These are phyloP conservation scores for Dothistroma septosporum DNA, from an alignment of 2,329 filamentous ascomycete species.

Conservation along the genomic window DNA sequence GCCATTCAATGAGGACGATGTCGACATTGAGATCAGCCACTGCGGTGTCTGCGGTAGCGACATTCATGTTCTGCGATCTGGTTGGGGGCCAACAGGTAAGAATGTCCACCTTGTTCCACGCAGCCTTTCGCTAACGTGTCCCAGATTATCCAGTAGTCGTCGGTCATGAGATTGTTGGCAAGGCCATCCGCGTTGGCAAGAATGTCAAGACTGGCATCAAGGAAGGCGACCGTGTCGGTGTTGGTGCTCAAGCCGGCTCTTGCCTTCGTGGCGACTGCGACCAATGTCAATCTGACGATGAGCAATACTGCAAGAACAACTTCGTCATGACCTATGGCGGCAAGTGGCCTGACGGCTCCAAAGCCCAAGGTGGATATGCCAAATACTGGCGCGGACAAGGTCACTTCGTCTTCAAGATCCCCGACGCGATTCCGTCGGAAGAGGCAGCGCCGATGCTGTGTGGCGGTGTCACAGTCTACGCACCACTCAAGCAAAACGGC, in stretches of 20 bases:
- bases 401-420: constrained; percentile 57
- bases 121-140: neutral
- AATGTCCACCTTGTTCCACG: neutral
- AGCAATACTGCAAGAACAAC: constrained; percentile 40
- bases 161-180: constrained; percentile 36
- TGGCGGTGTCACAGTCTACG: constrained; percentile 70
- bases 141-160: constrained; percentile 27
- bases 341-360: constrained; percentile 22
- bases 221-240: constrained; percentile 45
- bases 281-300: constrained; percentile 47
- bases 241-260: constrained; percentile 48
- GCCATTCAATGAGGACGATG: constrained; percentile 38
- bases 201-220: constrained; percentile 33
- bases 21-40: constrained; percentile 34
- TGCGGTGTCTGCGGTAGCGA: constrained; percentile 15
- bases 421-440: constrained; percentile 45
- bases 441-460: constrained; percentile 68
- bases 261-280: constrained; percentile 50
- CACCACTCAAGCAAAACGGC: constrained; percentile 63
- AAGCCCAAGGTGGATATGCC: constrained; percentile 61
- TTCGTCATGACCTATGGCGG: constrained; percentile 28
- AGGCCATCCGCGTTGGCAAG: constrained; percentile 33
- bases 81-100: constrained; percentile 34
- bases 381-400: constrained; percentile 45
- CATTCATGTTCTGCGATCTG: constrained; percentile 34